Percentiles rank a stretch among this genome's conserved stretches.
Evolutionary conservation across 2,329 filamentous ascomycete genomes (phyloP).

Genomic region (Talaromyces sp.): DNA sequence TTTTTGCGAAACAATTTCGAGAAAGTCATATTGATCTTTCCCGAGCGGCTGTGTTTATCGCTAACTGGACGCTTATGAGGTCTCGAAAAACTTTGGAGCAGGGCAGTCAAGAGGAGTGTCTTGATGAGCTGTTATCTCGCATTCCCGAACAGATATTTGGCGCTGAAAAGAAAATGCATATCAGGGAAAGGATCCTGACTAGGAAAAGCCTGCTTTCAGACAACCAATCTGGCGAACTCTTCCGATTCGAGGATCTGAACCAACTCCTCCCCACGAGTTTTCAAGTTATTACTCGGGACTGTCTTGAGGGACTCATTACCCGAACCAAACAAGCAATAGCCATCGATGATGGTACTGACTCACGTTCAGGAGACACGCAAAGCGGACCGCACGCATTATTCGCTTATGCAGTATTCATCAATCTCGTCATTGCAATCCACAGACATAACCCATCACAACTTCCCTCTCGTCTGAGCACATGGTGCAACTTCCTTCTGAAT

Average conservation of each 20-base stretch:
- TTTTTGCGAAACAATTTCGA: slow-evolving; percentile 38
- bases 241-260: slow-evolving; percentile 28
- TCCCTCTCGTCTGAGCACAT: slow-evolving; percentile 30
- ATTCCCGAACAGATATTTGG: slow-evolving; percentile 28
- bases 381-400: slow-evolving; percentile 20
- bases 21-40: slow-evolving; percentile 38
- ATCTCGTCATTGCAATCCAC: slow-evolving; percentile 28
- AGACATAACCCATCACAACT: slow-evolving; percentile 19
- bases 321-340: neutral
- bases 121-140: slow-evolving; percentile 28
- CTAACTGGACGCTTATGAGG: slow-evolving; percentile 35
- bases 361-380: slow-evolving; percentile 15
- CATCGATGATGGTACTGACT: slow-evolving; percentile 13
- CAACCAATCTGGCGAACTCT: slow-evolving; percentile 32
- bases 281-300: slow-evolving; percentile 19
- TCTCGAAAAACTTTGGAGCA: slow-evolving; percentile 24
- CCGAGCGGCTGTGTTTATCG: slow-evolving; percentile 36
- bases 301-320: neutral
- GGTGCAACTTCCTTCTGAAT: slow-evolving; percentile 33
- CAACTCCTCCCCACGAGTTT: slow-evolving; percentile 26
- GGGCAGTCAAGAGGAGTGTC: slow-evolving; percentile 25
- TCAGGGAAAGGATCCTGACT: slow-evolving; percentile 28
- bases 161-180: slow-evolving; percentile 15
- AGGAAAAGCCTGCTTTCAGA: slow-evolving; percentile 27
- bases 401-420: slow-evolving; percentile 30